These are phyloP conservation scores for Wallacemonas collosoma DNA, from an alignment of 208 protist genomes.

Conservation along the genomic window DNA sequence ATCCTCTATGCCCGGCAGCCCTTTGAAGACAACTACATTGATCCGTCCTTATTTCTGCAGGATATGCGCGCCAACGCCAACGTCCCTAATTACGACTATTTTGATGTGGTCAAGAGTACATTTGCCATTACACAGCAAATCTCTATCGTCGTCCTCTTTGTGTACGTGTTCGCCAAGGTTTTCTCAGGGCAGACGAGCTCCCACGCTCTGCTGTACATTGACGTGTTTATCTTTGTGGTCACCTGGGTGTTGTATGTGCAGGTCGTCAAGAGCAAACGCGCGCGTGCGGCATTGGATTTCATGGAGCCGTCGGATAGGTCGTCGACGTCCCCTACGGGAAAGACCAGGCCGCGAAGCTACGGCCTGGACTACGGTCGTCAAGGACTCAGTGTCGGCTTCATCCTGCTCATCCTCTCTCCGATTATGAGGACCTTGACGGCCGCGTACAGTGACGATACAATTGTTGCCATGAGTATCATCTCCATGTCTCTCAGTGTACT, in stretches of 20 bases:
- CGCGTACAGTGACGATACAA: slow-evolving; percentile 90
- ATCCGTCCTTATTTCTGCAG: slow-evolving; percentile 76
- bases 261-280: slow-evolving; percentile 26
- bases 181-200: slow-evolving; percentile 33
- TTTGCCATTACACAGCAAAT: slow-evolving; percentile 87
- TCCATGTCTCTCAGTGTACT: slow-evolving; percentile 82
- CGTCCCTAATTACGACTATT: slow-evolving; percentile 72
- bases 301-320: not conserved
- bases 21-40: slow-evolving; percentile 92
- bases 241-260: slow-evolving; percentile 42
- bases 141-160: slow-evolving; percentile 86
- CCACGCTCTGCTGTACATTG: slow-evolving; percentile 64
- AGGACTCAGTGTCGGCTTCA: slow-evolving; percentile 51
- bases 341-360: slow-evolving; percentile 14
- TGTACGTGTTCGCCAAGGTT: slow-evolving; percentile 66
- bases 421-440: slow-evolving; percentile 84
- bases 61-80: slow-evolving; percentile 84
- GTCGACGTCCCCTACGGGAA: not conserved
- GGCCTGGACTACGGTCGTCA: slow-evolving; percentile 50
- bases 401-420: slow-evolving; percentile 77
- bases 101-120: slow-evolving; percentile 78
- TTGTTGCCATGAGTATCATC: slow-evolving; percentile 80
- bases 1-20: slow-evolving; percentile 85
- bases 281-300: slow-evolving; percentile 4
- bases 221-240: slow-evolving; percentile 42